Conservation (phyloP, 768 basidiomycete species). For the Paxillus ammoniavirescens region DNA sequence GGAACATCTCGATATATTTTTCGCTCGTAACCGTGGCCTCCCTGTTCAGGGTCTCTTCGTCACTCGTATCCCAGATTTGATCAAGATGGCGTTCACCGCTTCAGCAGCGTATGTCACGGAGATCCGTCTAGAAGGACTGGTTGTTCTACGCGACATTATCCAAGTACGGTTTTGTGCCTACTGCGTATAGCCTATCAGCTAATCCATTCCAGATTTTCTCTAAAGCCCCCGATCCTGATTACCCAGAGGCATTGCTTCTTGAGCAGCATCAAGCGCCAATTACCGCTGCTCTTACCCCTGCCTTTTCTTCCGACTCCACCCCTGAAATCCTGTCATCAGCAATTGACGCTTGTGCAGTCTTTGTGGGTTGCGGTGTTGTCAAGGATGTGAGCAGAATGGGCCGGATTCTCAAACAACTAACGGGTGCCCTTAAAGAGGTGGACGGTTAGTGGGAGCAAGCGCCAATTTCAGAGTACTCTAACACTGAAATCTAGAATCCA, state of each 20-base stretch:
- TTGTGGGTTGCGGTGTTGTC: slow-evolving; percentile 92
- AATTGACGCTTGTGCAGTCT: slow-evolving; percentile 90
- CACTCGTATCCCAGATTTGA: slow-evolving; percentile 86
- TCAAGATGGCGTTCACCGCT: slow-evolving; percentile 97
- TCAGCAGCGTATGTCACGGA: slow-evolving; percentile 96
- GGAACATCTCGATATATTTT: slow-evolving; percentile 81
- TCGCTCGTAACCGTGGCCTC: slow-evolving; percentile 62
- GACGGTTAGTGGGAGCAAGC: slow-evolving; percentile 53
- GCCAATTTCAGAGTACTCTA: neutral
- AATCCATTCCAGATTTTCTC: slow-evolving; percentile 71
- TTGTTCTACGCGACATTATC: slow-evolving; percentile 89
- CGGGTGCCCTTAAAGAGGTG: slow-evolving; percentile 83
- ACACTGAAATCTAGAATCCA: slow-evolving; percentile 56
- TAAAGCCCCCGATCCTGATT: slow-evolving; percentile 85
- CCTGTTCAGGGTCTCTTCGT: slow-evolving; percentile 66
- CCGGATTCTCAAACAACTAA: slow-evolving; percentile 86
- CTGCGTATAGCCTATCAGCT: neutral
- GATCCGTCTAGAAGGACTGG: slow-evolving; percentile 86
- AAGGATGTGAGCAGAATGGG: slow-evolving; percentile 92
- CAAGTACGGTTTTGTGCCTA: slow-evolving; percentile 50
- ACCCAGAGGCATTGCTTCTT: slow-evolving; percentile 82
- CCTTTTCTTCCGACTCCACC: slow-evolving; percentile 92
- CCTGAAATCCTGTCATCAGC: slow-evolving; percentile 94
- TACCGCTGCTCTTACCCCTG: slow-evolving; percentile 94
- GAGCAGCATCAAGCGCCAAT: slow-evolving; percentile 99